Evolutionary conservation across 768 basidiomycete genomes (phyloP), one percentile per base, ranked within the genome.

Genomic region (Termitomyces sp.): DNA sequence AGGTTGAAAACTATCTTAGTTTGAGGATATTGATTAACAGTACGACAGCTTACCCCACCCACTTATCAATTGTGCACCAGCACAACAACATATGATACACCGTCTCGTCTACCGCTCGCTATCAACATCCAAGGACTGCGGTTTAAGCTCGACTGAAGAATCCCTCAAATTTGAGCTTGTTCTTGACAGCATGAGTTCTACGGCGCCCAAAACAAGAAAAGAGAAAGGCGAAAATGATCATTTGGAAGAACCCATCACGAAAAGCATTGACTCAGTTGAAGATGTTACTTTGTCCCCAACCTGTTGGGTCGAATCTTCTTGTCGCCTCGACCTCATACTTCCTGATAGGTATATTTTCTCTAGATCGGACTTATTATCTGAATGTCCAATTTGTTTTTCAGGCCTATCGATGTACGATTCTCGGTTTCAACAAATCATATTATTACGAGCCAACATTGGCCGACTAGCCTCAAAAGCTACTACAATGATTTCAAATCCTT

Each of bases 381-480:
- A 42, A 44, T 40, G 16, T 54, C 54, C 20, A 48, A 36, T 14
- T 18, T 9, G 26, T 34, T 55, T n/a, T 7, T 53, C 58, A 87
- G 85, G 24, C 78, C 82, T 13, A 76, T 85, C 75, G 87, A 89
- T 64, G 64, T 87, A 34, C 83, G 77, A 32, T 72, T 89, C 53
- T 72, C 77, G 30, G 65, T 76, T 24, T 72, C 74, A 32, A 71
- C 76, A 50, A 68, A 67, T 44, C 61, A 57, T n/a, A 26, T 58
- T 5, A 50, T 81, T 16, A 22, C 65, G 1, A 57, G 59, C 13
- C 58, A 64, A 27, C 62, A 70, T n/a, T 74, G 74, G 62, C 85
- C 85, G 42, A 37, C 59, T 14, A 72, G 65, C 39, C 63, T 88
- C 54, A 67, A 66, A 55, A 61, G 70, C 27, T 86, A 87, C 58